Evolutionary conservation across 106 monocot genomes (phyloP).

Genomic region (Amphibolis antarctica): DNA sequence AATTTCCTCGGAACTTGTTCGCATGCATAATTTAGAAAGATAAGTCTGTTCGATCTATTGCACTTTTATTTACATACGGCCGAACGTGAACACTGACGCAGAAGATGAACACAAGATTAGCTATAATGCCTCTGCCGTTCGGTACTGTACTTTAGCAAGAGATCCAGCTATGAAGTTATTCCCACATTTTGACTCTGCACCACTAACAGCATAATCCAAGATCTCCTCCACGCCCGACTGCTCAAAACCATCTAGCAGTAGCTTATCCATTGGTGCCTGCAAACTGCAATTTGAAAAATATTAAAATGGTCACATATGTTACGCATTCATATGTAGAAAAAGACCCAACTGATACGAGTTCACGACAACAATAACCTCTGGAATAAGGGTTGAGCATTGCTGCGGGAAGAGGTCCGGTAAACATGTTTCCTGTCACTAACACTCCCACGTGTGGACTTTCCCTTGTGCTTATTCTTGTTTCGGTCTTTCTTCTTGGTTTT

Average conservation of each 20-base stretch:
- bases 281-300: constrained; percentile 1
- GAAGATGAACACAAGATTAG: background rate
- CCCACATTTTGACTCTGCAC: constrained; percentile 40
- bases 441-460: constrained; percentile 21
- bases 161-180: constrained; percentile 30
- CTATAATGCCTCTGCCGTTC: constrained; percentile 45
- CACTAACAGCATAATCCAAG: constrained; percentile 12
- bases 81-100: background rate
- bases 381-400: background rate
- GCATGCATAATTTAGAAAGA: too few species aligned
- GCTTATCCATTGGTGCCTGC: background rate
- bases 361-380: too few species aligned
- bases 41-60: too few species aligned
- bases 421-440: constrained; percentile 13
- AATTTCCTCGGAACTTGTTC: too few species aligned
- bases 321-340: too few species aligned
- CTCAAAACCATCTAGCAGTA: background rate
- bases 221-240: constrained; percentile 1
- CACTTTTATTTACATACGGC: background rate
- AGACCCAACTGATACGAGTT: too few species aligned
- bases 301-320: too few species aligned
- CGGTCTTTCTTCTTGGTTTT: constrained; percentile 35
- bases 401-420: constrained; percentile 5
- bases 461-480: constrained; percentile 27
- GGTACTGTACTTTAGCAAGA: constrained; percentile 33